These are phyloP conservation scores for Xylaria sp. DNA, from an alignment of 495 filamentous ascomycete species.

Conservation along the genomic window DNA sequence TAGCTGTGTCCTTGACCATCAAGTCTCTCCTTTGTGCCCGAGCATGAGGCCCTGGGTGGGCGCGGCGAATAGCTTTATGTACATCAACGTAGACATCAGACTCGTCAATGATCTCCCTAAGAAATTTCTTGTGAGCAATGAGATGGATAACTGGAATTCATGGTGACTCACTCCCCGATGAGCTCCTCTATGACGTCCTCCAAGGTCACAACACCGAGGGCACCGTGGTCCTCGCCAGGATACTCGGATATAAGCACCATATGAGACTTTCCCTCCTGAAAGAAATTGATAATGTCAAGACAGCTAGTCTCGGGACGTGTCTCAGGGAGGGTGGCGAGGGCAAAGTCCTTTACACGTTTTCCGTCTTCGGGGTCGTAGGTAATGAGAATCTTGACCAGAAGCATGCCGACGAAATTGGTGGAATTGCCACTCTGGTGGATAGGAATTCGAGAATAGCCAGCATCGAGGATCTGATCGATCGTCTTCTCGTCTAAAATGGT, in stretches of 20 bases:
- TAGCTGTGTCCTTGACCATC: slow-evolving; percentile 56
- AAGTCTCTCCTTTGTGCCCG: slow-evolving; percentile 64
- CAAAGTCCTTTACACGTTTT: slow-evolving; percentile 84
- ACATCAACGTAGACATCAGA: slow-evolving; percentile 97
- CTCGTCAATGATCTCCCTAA: slow-evolving; percentile 77
- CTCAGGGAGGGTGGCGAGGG: slow-evolving; percentile 91
- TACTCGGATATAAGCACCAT: slow-evolving; percentile 96
- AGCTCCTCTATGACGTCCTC: slow-evolving; percentile 99
- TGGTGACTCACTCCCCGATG: slow-evolving; percentile 84
- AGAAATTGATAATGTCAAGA: slow-evolving; percentile 98
- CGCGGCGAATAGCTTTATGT: slow-evolving; percentile 89
- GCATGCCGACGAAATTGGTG: slow-evolving; percentile 93
- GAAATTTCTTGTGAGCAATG: slow-evolving; percentile 32
- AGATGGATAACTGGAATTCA: neutral
- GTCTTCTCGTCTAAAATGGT: slow-evolving; percentile 88
- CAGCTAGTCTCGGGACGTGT: slow-evolving; percentile 95
- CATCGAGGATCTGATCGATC: slow-evolving; percentile 90
- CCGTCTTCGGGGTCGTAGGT: slow-evolving; percentile 97
- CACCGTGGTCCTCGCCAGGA: slow-evolving; percentile 87
- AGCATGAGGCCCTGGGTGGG: slow-evolving; percentile 50
- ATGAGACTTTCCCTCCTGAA: slow-evolving; percentile 98
- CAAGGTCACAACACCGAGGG: slow-evolving; percentile 90
- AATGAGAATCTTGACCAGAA: slow-evolving; percentile 96
- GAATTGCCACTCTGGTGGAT: slow-evolving; percentile 86
- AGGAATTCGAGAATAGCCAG: slow-evolving; percentile 94